phyloP scores from a whole-genome alignment of 106 monocot genomes.

The Dendrobium officinale region DNA sequence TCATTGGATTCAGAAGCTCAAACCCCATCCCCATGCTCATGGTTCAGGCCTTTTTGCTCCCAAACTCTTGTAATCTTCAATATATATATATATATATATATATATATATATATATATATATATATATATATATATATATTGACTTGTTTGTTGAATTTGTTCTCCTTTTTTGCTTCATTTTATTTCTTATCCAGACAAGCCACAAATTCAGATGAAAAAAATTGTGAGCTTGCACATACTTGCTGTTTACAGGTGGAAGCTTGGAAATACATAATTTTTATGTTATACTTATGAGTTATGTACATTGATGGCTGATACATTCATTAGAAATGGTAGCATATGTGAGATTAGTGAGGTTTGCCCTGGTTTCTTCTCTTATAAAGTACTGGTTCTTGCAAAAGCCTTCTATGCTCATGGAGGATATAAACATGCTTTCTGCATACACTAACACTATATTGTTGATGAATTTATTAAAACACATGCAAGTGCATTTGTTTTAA shows the following conservation, averaged over 20 bases:
- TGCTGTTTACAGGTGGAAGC: background rate
- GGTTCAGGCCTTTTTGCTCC: constrained; percentile 8
- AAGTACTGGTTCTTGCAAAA: no score
- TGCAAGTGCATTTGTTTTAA: no score
- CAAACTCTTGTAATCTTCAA: constrained; percentile 29
- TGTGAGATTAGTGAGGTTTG: background rate
- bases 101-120: background rate
- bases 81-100: constrained; percentile 1
- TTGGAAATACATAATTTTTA: background rate
- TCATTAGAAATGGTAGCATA: background rate
- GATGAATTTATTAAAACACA: no score
- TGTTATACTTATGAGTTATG: background rate
- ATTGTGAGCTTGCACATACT: background rate
- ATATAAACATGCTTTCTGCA: no score
- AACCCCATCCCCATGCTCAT: constrained; percentile 16
- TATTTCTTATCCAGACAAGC: background rate
- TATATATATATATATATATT: background rate
- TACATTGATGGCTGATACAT: background rate
- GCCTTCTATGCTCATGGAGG: no score
- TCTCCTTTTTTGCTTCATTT: background rate
- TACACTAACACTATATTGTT: no score
- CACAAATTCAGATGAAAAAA: background rate
- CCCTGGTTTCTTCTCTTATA: no score
- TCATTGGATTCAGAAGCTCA: constrained; percentile 58
- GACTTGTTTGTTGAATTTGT: background rate